Evolutionary conservation across 2,329 filamentous ascomycete species (phyloP), one percentile per base, ranked within the genome.

Genomic region (Alternaria sp.): DNA sequence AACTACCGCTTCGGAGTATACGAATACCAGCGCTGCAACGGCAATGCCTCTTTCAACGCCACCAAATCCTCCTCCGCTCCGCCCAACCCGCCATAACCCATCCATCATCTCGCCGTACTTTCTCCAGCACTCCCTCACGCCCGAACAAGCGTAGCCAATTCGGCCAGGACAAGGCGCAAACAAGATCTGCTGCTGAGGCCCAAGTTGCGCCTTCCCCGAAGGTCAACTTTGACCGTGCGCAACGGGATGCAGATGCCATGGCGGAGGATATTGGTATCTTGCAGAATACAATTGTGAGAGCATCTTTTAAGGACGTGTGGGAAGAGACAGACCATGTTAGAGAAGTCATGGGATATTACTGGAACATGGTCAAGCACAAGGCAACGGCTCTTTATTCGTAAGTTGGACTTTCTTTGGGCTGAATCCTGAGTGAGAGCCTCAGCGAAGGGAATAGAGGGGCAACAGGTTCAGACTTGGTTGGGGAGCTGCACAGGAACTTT

Each of bases 11-110:
- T 27, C 67, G 71, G 38, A 66, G 66, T 54, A 52, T 64, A 27
- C 70, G 69, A 59, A 68, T 64, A 61, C 60, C 64, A 16, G 63
- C 62, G 22, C 59, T 75, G 18, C 66, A 68, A 40, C 72, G 66
- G 43, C 73, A 74, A 70, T 76, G 72, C 45, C 64, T 74, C 54
- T 67, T 70, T 63, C 65, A 66, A 10, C 67, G 63, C 18, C 66
- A 46, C 36, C 59, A 57, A 52, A 51, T 40, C 18, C 54, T 51
- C 54, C 32, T 52, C 58, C 49, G 49, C 50, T 30, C 54, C 41
- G 22, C 48, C 40, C 44, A 52, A 48, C 48, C 64, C 30, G 38
- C 63, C 10, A 40, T 59, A n/a, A 50, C 46, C 46, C 46, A 50
- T 14, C 46, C 46, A 50, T 38, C 30, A 5, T 50, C 30, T 18